Conservation (phyloP, 371 early-diverging fungal genomes). For the Mortierella sp. region DNA sequence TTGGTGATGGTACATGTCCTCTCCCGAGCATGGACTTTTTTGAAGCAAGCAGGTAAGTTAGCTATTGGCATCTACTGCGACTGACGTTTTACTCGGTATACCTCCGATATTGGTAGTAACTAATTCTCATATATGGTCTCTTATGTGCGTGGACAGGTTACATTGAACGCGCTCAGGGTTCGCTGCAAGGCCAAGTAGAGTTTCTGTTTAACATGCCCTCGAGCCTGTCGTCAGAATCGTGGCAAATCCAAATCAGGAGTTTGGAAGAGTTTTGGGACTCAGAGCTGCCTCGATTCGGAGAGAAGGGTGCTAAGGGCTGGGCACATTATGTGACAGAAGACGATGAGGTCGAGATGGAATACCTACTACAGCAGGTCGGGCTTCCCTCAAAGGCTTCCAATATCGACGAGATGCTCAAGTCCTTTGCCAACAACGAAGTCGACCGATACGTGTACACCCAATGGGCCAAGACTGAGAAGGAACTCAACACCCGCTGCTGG, state of each 20-base stretch:
- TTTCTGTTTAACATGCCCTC: constrained; percentile 77
- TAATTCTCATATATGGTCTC: too few species aligned
- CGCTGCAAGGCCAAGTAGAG: constrained; percentile 82
- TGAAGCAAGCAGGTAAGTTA: constrained; percentile 74
- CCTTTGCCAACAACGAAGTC: constrained; percentile 39
- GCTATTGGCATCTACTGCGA: too few species aligned
- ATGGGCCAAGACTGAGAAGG: constrained; percentile 51
- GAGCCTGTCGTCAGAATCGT: constrained; percentile 55
- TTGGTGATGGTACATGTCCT: constrained; percentile 75
- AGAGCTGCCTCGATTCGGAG: constrained; percentile 84
- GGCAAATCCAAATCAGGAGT: constrained; percentile 66
- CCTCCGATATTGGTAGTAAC: too few species aligned
- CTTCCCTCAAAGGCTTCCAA: constrained; percentile 33
- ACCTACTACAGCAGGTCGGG: constrained; percentile 41
- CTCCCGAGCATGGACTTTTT: constrained; percentile 72
- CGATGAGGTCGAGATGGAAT: constrained; percentile 39
- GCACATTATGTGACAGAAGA: constrained; percentile 51
- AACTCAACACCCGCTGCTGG: constrained; percentile 32
- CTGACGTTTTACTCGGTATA: too few species aligned
- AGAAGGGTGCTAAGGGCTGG: constrained; percentile 79
- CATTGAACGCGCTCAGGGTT: constrained; percentile 77
- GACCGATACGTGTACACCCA: constrained; percentile 37
- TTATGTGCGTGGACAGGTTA: constrained; percentile 66
- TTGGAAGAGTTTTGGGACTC: constrained; percentile 87
- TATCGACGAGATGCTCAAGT: constrained; percentile 31